Evolutionary conservation across 768 basidiomycete genomes (phyloP).

Genomic region (Mycena maculata): DNA sequence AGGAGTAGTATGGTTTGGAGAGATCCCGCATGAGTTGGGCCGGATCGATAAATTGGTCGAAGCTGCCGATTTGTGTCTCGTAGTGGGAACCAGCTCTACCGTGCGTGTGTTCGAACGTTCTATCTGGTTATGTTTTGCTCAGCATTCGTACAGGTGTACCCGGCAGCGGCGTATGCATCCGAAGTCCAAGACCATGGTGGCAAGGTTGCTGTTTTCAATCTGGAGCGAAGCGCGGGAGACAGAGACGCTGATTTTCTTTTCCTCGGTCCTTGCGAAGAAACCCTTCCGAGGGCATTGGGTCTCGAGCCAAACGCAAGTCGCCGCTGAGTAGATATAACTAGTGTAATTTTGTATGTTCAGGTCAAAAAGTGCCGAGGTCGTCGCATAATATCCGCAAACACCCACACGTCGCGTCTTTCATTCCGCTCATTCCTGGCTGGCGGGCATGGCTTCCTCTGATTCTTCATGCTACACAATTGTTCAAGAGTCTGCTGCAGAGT

Average conservation of each 20-base stretch:
- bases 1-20: conserved; percentile 72
- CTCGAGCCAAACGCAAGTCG: conserved; percentile 27
- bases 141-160: conserved; percentile 50
- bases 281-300: conserved; percentile 53
- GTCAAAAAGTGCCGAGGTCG: not conserved
- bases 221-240: conserved; percentile 49
- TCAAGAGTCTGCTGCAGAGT: conserved; percentile 77
- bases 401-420: conserved; percentile 15
- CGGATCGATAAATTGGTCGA: conserved; percentile 55
- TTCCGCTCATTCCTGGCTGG: conserved; percentile 22
- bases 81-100: conserved; percentile 66
- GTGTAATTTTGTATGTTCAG: too few species aligned
- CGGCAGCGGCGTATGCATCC: conserved; percentile 52
- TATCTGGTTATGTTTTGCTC: not conserved
- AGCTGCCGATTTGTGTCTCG: conserved; percentile 62
- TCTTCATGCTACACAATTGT: conserved; percentile 83
- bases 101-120: conserved; percentile 42
- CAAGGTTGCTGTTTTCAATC: conserved; percentile 54
- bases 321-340: not conserved
- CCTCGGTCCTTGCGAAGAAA: conserved; percentile 59
- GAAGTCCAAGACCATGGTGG: conserved; percentile 50
- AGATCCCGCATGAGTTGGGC: conserved; percentile 52
- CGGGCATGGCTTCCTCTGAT: conserved; percentile 61
- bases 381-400: conserved; percentile 6
- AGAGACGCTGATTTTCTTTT: conserved; percentile 60